phyloP scores from a whole-genome alignment of 768 basidiomycete species.

The Hygrocybe punicea region DNA sequence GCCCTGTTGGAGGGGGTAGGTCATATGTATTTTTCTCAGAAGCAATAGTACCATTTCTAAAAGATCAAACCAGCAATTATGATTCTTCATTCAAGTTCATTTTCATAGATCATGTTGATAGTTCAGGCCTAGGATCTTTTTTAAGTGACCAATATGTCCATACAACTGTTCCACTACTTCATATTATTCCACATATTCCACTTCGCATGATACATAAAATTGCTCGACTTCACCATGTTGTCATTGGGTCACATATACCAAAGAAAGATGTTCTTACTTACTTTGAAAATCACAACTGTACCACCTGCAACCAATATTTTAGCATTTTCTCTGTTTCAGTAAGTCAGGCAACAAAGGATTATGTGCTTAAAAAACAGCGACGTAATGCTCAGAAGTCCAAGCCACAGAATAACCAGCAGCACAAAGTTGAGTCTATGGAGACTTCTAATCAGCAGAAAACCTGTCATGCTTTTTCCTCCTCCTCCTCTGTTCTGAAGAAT shows the following conservation, averaged over 20 bases:
- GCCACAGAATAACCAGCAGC: background rate
- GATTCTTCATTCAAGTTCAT: background rate
- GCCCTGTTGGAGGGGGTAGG: background rate
- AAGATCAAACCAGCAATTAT: background rate
- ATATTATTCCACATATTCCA: background rate
- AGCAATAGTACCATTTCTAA: background rate
- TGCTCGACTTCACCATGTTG: background rate
- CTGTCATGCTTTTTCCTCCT: constrained; percentile 10
- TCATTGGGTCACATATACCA: background rate
- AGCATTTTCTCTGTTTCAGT: background rate
- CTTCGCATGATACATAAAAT: background rate
- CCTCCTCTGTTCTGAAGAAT: background rate
- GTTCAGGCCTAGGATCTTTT: background rate
- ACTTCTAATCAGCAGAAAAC: constrained; percentile 17
- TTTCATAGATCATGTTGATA: constrained; percentile 2
- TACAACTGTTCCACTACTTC: background rate
- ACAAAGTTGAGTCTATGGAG: constrained; percentile 3
- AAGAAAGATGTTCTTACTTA: background rate
- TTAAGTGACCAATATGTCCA: background rate
- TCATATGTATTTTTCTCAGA: background rate
- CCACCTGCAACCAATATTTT: background rate
- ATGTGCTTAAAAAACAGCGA: background rate
- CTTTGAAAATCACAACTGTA: background rate
- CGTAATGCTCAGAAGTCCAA: background rate
- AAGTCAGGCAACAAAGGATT: background rate